Percentiles rank a stretch among this genome's conserved stretches.
Conservation (phyloP, 768 basidiomycete species). For the Naganishia friedmannii region DNA sequence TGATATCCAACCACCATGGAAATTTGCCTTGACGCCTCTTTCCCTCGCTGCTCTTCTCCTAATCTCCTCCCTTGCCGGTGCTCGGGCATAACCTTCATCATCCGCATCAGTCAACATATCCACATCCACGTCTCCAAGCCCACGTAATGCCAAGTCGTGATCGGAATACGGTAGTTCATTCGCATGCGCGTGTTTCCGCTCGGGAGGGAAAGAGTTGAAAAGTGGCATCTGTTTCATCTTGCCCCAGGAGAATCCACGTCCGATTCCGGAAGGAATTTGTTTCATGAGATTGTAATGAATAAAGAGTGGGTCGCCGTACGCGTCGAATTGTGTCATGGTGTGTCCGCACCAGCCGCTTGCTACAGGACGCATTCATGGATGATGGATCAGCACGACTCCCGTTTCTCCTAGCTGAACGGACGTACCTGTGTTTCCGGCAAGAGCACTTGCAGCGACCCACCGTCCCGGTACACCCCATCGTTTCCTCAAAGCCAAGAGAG, state of each 20-base stretch:
- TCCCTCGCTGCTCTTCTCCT: slow-evolving; percentile 44
- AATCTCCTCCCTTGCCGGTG: slow-evolving; percentile 42
- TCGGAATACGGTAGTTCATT: slow-evolving; percentile 37
- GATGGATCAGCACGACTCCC: too few species aligned
- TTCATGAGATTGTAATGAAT: slow-evolving; percentile 55
- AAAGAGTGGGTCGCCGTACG: slow-evolving; percentile 45
- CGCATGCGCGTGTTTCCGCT: slow-evolving; percentile 35
- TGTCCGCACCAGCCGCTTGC: slow-evolving; percentile 37
- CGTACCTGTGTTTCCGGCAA: slow-evolving; percentile 47
- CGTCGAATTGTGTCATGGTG: slow-evolving; percentile 53
- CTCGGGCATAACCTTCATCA: slow-evolving; percentile 39
- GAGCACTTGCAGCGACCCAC: slow-evolving; percentile 52
- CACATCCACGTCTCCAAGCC: slow-evolving; percentile 46
- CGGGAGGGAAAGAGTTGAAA: slow-evolving; percentile 42
- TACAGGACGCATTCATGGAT: not conserved
- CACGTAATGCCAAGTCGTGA: slow-evolving; percentile 23
- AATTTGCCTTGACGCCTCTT: slow-evolving; percentile 42
- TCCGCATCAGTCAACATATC: slow-evolving; percentile 50
- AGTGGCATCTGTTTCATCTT: slow-evolving; percentile 45
- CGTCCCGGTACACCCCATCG: slow-evolving; percentile 56
- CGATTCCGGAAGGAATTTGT: slow-evolving; percentile 49
- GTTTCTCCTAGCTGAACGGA: not conserved
- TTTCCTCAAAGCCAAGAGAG: slow-evolving; percentile 54
- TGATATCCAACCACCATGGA: slow-evolving; percentile 46
- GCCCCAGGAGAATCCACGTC: slow-evolving; percentile 46